Base-by-base conservation (phyloP, 805 yeast genomes). In the Sungouiozyma ichnusensis region DNA sequence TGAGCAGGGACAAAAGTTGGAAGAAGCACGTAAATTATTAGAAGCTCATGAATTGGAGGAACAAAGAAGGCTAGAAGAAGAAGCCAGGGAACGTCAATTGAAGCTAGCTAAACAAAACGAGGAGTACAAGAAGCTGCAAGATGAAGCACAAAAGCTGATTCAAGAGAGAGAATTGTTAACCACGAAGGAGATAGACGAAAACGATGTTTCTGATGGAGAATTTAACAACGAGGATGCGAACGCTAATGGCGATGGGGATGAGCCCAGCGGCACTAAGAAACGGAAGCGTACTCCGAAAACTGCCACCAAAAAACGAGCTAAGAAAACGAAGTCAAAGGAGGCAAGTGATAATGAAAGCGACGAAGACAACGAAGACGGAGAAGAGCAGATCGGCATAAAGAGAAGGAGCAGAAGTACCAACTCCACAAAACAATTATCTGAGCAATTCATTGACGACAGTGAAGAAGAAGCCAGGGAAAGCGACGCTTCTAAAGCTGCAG, bases 1-100 rank as follows among this genome's bases (percentile, higher is more conserved):
- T 15, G 71, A 73, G 44, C 68, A 76, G 41, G 71, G 73, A 40
- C 68, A 68, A 33, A 84, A 77, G 63, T 68, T 90, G 44, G 80
- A 72, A 37, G 86, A 78, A 47, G 97, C 96, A 17, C 74, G 77
- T 60, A 76, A 73, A 55, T 50, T 71, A 35, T 71, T 81, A 49
- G 81, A 77, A 44, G 80, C 74, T 48, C 85, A 77, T 53, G 71
- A 63, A 38, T 67, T 65, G 44, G 62, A 64, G 46, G 73, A 70
- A 37, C 68, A 62, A 35, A 71, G 66, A 45, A 73, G 68, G 48
- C 67, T 66, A 38, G 73, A 68, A 46, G 69, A 67, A 42, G 80
- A 75, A 47, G 69, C 67, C 42, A 79, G 75, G 50, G 72, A 67
- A 40, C 61, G 63, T 40, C 66, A 67, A 50, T 68, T 71, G 46